A percentile compares a stretch with the other conserved stretches of the same genome.
These are phyloP conservation scores for Pichia cephalocereana DNA, from an alignment of 805 yeast species.

Conservation along the genomic window DNA sequence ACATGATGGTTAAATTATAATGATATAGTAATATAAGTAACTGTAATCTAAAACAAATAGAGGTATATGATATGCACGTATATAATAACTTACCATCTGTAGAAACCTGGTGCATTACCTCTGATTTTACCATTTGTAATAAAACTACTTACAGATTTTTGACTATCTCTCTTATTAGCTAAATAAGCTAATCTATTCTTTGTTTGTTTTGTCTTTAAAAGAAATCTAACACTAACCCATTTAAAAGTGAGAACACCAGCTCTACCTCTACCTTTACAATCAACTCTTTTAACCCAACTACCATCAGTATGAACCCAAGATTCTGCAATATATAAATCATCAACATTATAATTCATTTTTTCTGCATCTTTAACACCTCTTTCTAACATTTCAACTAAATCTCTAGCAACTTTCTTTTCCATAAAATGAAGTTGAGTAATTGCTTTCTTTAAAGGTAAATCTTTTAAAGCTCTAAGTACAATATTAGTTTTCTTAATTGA, in stretches of 20 bases:
- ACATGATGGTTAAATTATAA: conserved; percentile 3
- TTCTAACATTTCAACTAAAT: conserved; percentile 66
- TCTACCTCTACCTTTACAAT: conserved; percentile 86
- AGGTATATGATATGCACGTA: too few species aligned
- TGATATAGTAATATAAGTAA: too few species aligned
- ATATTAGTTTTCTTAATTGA: conserved; percentile 81
- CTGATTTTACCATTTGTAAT: conserved; percentile 37
- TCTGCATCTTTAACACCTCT: conserved; percentile 65
- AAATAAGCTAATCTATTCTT: conserved; percentile 25
- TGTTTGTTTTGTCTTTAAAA: conserved; percentile 56
- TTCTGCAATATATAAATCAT: conserved; percentile 61
- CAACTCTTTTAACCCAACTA: conserved; percentile 55
- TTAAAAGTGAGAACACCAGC: conserved; percentile 69
- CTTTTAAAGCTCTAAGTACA: conserved; percentile 67
- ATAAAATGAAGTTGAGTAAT: conserved; percentile 89
- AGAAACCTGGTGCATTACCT: conserved; percentile 41
- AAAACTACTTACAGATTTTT: conserved; percentile 34
- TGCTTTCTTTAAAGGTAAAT: conserved; percentile 64
- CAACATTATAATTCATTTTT: conserved; percentile 46
- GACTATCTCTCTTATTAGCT: conserved; percentile 30
- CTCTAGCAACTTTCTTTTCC: conserved; percentile 68
- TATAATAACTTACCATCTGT: conserved; percentile 38
- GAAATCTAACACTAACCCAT: conserved; percentile 71
- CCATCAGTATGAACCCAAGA: conserved; percentile 95
- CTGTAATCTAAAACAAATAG: too few species aligned